Conservation (phyloP, 2,329 filamentous ascomycete species). For the Tolypocladium amazonense region DNA sequence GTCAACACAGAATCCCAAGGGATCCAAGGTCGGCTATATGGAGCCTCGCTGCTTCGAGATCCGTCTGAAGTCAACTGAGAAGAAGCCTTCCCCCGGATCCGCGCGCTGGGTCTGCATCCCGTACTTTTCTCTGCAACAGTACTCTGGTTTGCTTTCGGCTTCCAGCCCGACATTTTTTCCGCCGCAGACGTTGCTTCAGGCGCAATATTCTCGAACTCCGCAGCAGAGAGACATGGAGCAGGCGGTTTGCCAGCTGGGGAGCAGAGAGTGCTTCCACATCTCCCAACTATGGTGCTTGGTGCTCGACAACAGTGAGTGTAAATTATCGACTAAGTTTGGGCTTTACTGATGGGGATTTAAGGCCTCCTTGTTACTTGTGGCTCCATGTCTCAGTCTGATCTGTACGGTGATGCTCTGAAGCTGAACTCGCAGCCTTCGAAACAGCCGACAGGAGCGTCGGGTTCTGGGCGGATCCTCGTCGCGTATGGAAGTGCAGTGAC, state of each 20-base stretch:
- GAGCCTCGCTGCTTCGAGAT: conserved; percentile 29
- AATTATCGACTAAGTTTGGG: background rate
- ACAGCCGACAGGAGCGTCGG: conserved; percentile 4
- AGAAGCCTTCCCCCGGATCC: conserved; percentile 5
- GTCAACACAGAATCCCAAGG: conserved; percentile 24
- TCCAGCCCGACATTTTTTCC: conserved; percentile 25
- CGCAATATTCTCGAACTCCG: conserved; percentile 26
- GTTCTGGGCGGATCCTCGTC: conserved; percentile 20
- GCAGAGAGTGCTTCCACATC: conserved; percentile 34
- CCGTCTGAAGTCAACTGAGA: conserved; percentile 14
- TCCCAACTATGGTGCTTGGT: conserved; percentile 37
- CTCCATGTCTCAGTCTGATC: conserved; percentile 19
- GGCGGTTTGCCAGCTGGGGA: conserved; percentile 28
- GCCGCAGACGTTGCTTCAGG: conserved; percentile 30
- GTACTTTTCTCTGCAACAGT: conserved; percentile 34
- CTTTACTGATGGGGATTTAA: conserved; percentile 6
- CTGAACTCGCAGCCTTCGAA: conserved; percentile 18
- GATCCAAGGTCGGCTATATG: conserved; percentile 28
- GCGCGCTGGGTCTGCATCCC: conserved; percentile 34
- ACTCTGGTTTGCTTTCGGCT: conserved; percentile 24
- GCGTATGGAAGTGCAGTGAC: conserved; percentile 21
- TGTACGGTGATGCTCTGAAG: conserved; percentile 22
- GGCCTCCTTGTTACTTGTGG: conserved; percentile 31
- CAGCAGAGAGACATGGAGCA: conserved; percentile 33
- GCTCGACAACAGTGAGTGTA: conserved; percentile 28